phyloP scores from a whole-genome alignment of 192 early-diverging fungal species.

The Backusella luteola region DNA sequence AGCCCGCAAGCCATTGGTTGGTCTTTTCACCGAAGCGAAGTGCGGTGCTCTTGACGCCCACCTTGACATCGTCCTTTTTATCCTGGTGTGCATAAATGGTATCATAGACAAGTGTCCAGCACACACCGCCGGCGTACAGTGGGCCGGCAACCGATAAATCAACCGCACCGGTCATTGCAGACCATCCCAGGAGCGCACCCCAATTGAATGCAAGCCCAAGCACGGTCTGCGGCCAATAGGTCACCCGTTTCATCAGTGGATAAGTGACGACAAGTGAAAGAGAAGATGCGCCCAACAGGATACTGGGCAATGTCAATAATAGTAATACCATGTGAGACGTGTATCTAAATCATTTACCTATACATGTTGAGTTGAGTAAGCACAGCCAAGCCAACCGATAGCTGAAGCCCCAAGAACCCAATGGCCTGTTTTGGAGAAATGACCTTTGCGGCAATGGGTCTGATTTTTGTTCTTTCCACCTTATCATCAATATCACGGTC shows the following conservation, averaged over 20 bases:
- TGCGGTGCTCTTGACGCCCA: constrained; percentile 92
- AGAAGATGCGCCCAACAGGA: constrained; percentile 78
- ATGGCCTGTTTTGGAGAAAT: constrained; percentile 69
- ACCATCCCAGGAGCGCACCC: constrained; percentile 88
- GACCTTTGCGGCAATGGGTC: constrained; percentile 82
- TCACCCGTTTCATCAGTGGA: constrained; percentile 94
- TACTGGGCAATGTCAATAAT: constrained; percentile 39
- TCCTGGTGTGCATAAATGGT: constrained; percentile 98
- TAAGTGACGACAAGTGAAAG: constrained; percentile 77
- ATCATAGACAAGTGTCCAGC: constrained; percentile 96
- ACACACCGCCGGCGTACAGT: constrained; percentile 80
- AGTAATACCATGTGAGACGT: neutral
- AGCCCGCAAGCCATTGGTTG: constrained; percentile 63
- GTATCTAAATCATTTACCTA: constrained; percentile 45
- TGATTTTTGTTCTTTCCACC: constrained; percentile 76
- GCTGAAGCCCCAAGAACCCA: constrained; percentile 76
- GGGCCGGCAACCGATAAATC: constrained; percentile 76
- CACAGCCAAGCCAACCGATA: constrained; percentile 77
- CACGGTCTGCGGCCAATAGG: constrained; percentile 92
- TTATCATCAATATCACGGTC: constrained; percentile 86
- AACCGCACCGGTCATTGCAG: constrained; percentile 68
- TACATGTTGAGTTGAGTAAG: constrained; percentile 88
- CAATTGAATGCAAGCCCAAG: constrained; percentile 93
- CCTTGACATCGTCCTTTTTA: constrained; percentile 83
- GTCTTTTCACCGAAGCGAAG: constrained; percentile 78